Conservation (phyloP, 768 basidiomycete genomes). For the Butyriboletus loyo region DNA sequence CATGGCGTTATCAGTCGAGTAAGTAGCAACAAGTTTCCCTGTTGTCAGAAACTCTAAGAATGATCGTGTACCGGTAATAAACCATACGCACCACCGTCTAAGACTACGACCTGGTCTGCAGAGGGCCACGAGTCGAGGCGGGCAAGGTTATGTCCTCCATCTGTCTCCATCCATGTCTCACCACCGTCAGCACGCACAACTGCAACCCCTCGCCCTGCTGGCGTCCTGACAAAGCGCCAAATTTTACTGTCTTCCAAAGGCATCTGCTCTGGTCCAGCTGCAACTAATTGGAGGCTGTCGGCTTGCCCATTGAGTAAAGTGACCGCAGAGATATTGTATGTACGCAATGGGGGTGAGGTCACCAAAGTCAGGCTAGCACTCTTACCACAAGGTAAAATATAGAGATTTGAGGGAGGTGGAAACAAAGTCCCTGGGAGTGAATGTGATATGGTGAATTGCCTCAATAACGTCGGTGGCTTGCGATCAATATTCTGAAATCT, state of each 20-base stretch:
- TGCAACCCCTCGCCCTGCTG: constrained; percentile 73
- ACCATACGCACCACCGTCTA: constrained; percentile 53
- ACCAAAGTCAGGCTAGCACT: constrained; percentile 51
- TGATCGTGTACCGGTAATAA: background rate
- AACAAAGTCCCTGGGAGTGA: constrained; percentile 50
- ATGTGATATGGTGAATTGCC: constrained; percentile 71
- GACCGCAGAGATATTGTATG: constrained; percentile 55
- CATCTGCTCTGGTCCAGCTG: constrained; percentile 38
- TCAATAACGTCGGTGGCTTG: constrained; percentile 79
- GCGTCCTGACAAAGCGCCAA: constrained; percentile 67
- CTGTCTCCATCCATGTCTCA: constrained; percentile 59
- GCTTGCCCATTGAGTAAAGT: constrained; percentile 59
- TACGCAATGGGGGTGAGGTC: constrained; percentile 62
- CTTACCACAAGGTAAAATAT: constrained; percentile 49
- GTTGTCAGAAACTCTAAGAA: constrained; percentile 16
- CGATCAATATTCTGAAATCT: constrained; percentile 76
- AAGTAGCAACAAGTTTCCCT: constrained; percentile 59
- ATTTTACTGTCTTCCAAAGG: constrained; percentile 52
- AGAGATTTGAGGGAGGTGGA: constrained; percentile 48
- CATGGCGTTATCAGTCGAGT: constrained; percentile 42
- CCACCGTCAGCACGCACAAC: constrained; percentile 59
- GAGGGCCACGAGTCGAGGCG: constrained; percentile 51
- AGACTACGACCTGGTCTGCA: constrained; percentile 67
- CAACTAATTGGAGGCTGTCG: constrained; percentile 49
- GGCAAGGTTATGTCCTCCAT: constrained; percentile 46